Evolutionary conservation across 2,329 filamentous ascomycete species (phyloP).

Genomic region (Pseudocercospora cruenta): DNA sequence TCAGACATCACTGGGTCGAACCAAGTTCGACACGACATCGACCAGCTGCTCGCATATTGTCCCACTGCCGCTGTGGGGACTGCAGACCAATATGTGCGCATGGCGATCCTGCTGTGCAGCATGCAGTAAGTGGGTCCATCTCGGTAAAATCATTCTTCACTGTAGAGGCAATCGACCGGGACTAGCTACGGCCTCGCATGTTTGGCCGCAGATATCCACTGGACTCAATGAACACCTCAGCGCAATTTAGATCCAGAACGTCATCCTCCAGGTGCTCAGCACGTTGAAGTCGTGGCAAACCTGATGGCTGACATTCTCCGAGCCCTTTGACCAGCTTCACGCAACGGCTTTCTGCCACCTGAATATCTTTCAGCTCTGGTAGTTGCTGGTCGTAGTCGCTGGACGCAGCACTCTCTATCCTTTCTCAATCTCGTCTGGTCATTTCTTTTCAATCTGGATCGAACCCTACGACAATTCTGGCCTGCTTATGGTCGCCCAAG

Average conservation of each 20-base stretch:
- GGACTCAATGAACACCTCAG: not conserved
- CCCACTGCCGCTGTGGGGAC: not conserved
- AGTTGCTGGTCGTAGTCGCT: not conserved
- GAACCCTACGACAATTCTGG: not conserved
- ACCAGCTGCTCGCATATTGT: constrained; percentile 2
- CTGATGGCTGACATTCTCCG: not conserved
- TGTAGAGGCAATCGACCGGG: not conserved
- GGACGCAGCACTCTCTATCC: not conserved
- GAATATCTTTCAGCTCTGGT: not conserved
- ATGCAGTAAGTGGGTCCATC: not conserved
- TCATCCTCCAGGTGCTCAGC: not conserved
- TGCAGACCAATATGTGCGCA: not conserved
- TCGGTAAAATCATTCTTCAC: not conserved
- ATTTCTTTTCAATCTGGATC: not conserved
- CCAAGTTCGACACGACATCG: not conserved
- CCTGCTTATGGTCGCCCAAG: constrained; percentile 1
- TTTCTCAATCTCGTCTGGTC: not conserved
- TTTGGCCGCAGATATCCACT: not conserved
- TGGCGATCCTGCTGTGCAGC: constrained; percentile 7
- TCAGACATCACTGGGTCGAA: not conserved
- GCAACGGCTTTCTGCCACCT: constrained; percentile 1
- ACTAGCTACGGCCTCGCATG: constrained; percentile 8
- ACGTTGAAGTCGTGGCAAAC: not conserved
- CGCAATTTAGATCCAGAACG: not conserved
- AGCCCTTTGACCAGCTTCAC: not conserved